phyloP scores from a whole-genome alignment of 2,329 filamentous ascomycete species.

The Aspergillus sp. region DNA sequence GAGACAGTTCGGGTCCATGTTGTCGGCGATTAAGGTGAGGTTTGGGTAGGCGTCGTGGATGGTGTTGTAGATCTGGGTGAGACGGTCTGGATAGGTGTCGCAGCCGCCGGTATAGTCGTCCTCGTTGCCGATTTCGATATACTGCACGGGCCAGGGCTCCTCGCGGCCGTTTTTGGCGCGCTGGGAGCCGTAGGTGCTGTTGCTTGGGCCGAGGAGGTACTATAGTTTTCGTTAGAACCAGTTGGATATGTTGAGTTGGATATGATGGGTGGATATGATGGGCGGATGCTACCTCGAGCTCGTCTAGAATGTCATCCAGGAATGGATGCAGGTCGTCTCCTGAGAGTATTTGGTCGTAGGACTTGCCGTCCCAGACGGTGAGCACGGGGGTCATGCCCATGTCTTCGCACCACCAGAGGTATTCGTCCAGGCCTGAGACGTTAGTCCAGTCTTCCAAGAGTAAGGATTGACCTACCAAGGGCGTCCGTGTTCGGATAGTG shows the following conservation, averaged over 20 bases:
- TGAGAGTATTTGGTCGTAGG: constrained; percentile 50
- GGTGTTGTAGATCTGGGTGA: constrained; percentile 59
- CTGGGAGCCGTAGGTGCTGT: constrained; percentile 54
- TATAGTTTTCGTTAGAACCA: background rate
- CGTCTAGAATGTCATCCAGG: constrained; percentile 61
- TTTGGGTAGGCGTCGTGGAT: constrained; percentile 57
- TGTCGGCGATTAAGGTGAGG: constrained; percentile 56
- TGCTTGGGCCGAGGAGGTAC: constrained; percentile 57
- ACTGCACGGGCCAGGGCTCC: constrained; percentile 59
- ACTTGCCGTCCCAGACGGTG: constrained; percentile 58
- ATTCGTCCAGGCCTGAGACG: constrained; percentile 49
- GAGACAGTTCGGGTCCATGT: constrained; percentile 28
- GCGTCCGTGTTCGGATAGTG: constrained; percentile 62
- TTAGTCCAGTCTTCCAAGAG: background rate
- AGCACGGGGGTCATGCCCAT: constrained; percentile 58
- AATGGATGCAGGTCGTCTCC: constrained; percentile 55
- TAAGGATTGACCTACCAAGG: constrained; percentile 47
- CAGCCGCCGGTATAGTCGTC: constrained; percentile 59
- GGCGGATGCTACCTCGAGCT: constrained; percentile 61
- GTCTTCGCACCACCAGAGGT: constrained; percentile 62
- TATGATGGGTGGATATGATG: background rate
- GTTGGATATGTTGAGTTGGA: too few species aligned
- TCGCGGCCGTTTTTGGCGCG: constrained; percentile 60
- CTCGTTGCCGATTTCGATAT: constrained; percentile 68
- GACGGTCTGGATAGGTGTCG: constrained; percentile 54